Evolutionary conservation across 1,284 basidiomycete species (phyloP), one percentile per base, ranked within the genome.

Genomic region (Mycena citricolor): DNA sequence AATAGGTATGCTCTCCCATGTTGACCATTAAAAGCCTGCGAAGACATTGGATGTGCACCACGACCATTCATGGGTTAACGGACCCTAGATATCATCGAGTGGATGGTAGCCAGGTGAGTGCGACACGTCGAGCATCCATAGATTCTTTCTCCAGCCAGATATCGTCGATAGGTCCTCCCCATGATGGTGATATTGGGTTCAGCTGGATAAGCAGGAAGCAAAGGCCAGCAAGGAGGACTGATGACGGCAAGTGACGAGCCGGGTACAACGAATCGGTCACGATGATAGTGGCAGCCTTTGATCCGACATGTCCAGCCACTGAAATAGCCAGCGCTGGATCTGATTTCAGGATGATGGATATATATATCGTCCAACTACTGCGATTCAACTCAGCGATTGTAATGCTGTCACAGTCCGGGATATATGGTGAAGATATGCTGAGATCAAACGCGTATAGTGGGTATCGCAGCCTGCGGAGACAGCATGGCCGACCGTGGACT

Each of bases 1-100:
- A 98, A 93, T 45, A 98, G 83, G 64, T 94, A 94, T 14, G 95
- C 95, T 42, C 90, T 76, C 19, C 95, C 95, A 63, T 97, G 92
- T 66, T 97, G 93, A 12, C 95, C 94, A 57, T 86, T 91, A 74
- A 93, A 94, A 35, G 88, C 86, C 90, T 94, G 62, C 24, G 21
- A 49, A 55, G 28, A 31, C 12, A 47, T 26, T 45, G 8, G 42
- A 42, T 34, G 28, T 26, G 8, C 16, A 41, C 40, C 30, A 21
- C 16, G 5, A 4, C 26, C 28, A 26, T 26, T 42, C 21, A 7
- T 19, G 13, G 17, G 23, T 20, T 8, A 20, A 51, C 85, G 59
- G 60, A 94, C 94, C 66, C 88, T 79, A 51, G 91, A 94, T 53
- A 97, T 83, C 79, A 98, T 89, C 41, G 83, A 85, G 65, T 97